Percentiles rank a stretch among this genome's conserved stretches.
These are phyloP conservation scores for Aspergillus sp. DNA, from an alignment of 2,329 filamentous ascomycete species.

Conservation along the genomic window DNA sequence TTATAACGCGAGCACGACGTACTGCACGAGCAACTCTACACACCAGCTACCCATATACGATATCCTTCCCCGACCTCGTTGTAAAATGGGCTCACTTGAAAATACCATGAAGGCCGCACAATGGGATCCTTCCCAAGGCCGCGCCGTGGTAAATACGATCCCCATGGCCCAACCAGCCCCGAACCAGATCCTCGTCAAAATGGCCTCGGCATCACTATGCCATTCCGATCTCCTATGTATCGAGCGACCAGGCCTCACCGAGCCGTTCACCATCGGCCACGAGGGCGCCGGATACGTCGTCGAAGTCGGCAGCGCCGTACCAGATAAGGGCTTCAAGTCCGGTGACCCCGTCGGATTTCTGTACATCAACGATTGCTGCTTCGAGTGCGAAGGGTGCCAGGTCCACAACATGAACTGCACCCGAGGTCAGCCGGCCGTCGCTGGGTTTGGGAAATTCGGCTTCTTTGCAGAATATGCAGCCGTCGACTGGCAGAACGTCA, in stretches of 20 bases:
- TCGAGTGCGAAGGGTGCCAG: conserved; percentile 6
- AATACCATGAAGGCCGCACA: neutral
- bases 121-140: neutral
- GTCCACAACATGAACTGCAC: conserved; percentile 5
- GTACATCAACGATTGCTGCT: conserved; percentile 3
- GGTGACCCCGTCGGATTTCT: conserved; percentile 5
- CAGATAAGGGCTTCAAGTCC: neutral
- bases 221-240: conserved; percentile 5
- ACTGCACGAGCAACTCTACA: neutral
- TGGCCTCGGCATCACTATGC: conserved; percentile 3
- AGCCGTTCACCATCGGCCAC: conserved; percentile 4
- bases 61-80: neutral
- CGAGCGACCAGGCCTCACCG: neutral
- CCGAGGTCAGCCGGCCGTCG: neutral
- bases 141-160: conserved; percentile 3
- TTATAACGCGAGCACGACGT: neutral
- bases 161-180: neutral
- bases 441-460: neutral
- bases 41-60: neutral
- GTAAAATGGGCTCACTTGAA: neutral
- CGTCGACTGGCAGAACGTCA: conserved; percentile 5
- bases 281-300: conserved; percentile 4
- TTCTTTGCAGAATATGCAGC: conserved; percentile 1
- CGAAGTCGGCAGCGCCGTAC: neutral
- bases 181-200: conserved; percentile 7